Evolutionary conservation across 169 alveolate species (phyloP).

Genomic region (Amoebophrya sp.): DNA sequence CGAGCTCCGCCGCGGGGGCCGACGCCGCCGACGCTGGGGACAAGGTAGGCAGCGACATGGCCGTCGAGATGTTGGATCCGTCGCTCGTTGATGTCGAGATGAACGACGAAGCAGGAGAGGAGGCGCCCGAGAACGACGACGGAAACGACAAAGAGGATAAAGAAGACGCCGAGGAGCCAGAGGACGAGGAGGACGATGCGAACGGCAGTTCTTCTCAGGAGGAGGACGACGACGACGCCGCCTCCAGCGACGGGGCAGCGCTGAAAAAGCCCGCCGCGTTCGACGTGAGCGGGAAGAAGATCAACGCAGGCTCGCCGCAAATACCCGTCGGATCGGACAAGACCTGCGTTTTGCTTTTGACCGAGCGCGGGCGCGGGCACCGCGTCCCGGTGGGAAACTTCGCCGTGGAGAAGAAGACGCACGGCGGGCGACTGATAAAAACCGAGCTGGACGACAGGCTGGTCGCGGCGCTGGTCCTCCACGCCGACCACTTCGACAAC

Average conservation of each 20-base stretch:
- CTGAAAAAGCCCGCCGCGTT: not conserved
- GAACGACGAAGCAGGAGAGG: not conserved
- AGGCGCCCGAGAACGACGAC: not conserved
- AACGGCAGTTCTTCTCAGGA: not conserved
- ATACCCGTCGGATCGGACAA: too few relatives aligned
- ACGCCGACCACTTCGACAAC: not conserved
- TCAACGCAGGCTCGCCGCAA: not conserved
- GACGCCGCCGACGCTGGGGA: not conserved
- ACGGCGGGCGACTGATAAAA: not conserved
- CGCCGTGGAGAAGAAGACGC: not conserved
- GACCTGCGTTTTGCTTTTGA: not conserved
- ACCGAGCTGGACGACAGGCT: not conserved
- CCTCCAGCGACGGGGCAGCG: too few relatives aligned
- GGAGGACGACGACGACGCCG: not conserved
- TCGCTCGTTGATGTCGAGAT: not conserved
- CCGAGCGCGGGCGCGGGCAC: not conserved
- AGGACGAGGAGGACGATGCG: not conserved
- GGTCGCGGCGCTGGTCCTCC: not conserved
- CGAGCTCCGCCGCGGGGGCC: not conserved
- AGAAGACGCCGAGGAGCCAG: not conserved
- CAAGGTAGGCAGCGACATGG: not conserved
- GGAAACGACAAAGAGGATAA: too few relatives aligned
- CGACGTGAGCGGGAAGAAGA: not conserved
- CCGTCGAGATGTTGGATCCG: not conserved
- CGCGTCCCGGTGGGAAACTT: not conserved